Base-by-base conservation (phyloP, 495 filamentous ascomycete species). In the Talaromyces trachyspermus region DNA sequence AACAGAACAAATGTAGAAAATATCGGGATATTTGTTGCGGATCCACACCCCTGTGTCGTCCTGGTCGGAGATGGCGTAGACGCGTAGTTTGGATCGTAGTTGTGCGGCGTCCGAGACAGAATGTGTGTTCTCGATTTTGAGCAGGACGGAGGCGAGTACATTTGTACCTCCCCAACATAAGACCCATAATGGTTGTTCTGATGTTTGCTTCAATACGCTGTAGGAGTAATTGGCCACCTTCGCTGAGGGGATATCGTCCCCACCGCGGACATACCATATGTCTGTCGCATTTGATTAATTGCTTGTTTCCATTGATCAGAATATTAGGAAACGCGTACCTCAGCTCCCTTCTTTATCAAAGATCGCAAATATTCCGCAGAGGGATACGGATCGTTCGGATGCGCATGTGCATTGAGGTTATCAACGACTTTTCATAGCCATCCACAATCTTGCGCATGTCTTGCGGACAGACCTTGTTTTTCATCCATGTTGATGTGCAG, bases 11-110 rank as follows among this genome's bases (percentile, higher is more conserved):
- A 75, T 74, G 53, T 71, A 74, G 52, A 70, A 70, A 19, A 75
- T 49, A 26, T 68, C 65, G 0, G 71, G 68, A 51, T 62, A 75
- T 7, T 62, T 57, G 19, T 57, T 48, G 1, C 71, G 66, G 39
- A 75, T 70, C 73, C 73, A 76, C 4, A 61, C 46, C 0, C 68
- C 70, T 0, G 69, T 69, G 46, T 76, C 65, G 48, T 76, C 73
- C 50, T 75, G 73, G 53, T 74, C 71, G 7, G 65, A 70, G 32
- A 74, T 69, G 22, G 73, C 55, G 49, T 75, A 75, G 20, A 75
- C 61, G 25, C 71, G 64, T 0, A 75, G 50, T 41, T 64, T 66
- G 6, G 64, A 61, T 4, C 58, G 53, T 4, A 76, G 38, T 3
- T 36, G 42, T 0, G 51, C 54, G 1, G 59, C 54, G n/a, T 71